A percentile compares a stretch with the other conserved stretches of the same genome.
Evolutionary conservation across 148 eudicot species (phyloP).

Genomic region (Selenicereus undatus): DNA sequence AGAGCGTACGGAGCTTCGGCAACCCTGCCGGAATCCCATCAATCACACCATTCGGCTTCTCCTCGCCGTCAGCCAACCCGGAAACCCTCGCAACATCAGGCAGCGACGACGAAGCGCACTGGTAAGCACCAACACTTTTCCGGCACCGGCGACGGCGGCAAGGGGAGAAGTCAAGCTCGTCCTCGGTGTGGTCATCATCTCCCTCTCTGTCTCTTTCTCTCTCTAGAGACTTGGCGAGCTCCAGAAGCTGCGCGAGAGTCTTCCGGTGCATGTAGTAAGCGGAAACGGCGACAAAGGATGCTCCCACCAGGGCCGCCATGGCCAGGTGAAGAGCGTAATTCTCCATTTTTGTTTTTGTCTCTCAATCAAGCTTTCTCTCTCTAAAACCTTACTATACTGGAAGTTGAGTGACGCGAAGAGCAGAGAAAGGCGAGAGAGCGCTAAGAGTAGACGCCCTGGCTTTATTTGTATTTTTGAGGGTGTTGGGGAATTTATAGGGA

Average conservation of each 20-base stretch:
- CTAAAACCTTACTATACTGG: neutral
- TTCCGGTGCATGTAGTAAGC: slow-evolving; percentile 95
- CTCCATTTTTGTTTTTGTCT: slow-evolving; percentile 39
- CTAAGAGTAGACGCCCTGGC: neutral
- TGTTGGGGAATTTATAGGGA: neutral
- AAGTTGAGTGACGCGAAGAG: neutral
- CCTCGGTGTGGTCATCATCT: slow-evolving; percentile 30
- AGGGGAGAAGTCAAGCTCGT: slow-evolving; percentile 9
- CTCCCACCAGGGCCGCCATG: slow-evolving; percentile 94
- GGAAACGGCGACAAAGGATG: slow-evolving; percentile 89
- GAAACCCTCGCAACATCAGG: slow-evolving; percentile 57
- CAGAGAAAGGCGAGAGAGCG: neutral
- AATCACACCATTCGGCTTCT: slow-evolving; percentile 46
- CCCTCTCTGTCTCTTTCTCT: slow-evolving; percentile 34
- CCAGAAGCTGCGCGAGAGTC: slow-evolving; percentile 78
- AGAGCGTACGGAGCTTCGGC: slow-evolving; percentile 66
- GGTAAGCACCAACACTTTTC: slow-evolving; percentile 35
- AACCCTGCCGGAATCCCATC: slow-evolving; percentile 65
- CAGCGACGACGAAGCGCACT: slow-evolving; percentile 55
- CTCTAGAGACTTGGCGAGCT: slow-evolving; percentile 80
- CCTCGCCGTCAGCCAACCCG: slow-evolving; percentile 38
- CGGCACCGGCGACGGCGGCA: slow-evolving; percentile 30
- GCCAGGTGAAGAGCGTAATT: slow-evolving; percentile 72
- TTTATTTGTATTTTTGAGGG: neutral
- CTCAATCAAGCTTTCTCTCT: neutral